Conservation (phyloP, 768 basidiomycete genomes). For the Chalciporus pseudorubinellus region DNA sequence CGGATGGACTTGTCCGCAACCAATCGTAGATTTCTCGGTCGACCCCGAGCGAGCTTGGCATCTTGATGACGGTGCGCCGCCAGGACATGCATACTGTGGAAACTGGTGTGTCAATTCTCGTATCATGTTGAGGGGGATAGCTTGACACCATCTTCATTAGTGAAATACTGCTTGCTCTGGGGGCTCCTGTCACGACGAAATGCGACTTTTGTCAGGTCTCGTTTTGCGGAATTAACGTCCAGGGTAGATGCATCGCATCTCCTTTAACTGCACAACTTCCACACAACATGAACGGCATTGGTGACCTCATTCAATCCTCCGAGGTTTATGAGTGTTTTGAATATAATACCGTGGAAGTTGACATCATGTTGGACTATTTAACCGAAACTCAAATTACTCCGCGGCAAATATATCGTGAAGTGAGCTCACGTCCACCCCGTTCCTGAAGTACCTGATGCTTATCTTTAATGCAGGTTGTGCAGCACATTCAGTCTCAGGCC, state of each 20-base stretch:
- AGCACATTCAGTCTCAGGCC: constrained; percentile 58
- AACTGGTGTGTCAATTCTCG: constrained; percentile 59
- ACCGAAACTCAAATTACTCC: constrained; percentile 60
- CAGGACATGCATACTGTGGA: constrained; percentile 78
- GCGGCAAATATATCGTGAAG: constrained; percentile 75
- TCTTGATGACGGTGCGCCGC: constrained; percentile 72
- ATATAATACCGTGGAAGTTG: constrained; percentile 75
- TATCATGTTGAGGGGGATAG: not conserved
- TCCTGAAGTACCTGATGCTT: constrained; percentile 1
- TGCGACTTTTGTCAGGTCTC: constrained; percentile 82
- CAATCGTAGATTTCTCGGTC: constrained; percentile 66
- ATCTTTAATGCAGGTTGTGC: constrained; percentile 50
- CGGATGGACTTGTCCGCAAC: constrained; percentile 81
- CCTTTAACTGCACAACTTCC: constrained; percentile 60
- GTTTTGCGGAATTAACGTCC: constrained; percentile 81
- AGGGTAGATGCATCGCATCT: constrained; percentile 65
- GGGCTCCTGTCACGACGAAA: constrained; percentile 73
- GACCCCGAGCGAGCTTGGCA: constrained; percentile 76
- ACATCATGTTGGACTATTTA: constrained; percentile 81
- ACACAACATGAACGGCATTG: constrained; percentile 61
- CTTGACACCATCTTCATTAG: constrained; percentile 33
- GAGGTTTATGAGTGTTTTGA: constrained; percentile 81
- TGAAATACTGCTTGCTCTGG: constrained; percentile 70
- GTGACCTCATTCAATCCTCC: constrained; percentile 74
- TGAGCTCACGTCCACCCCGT: constrained; percentile 26